Base-by-base conservation (phyloP, 75 land plant species). In the Picea glauca region DNA sequence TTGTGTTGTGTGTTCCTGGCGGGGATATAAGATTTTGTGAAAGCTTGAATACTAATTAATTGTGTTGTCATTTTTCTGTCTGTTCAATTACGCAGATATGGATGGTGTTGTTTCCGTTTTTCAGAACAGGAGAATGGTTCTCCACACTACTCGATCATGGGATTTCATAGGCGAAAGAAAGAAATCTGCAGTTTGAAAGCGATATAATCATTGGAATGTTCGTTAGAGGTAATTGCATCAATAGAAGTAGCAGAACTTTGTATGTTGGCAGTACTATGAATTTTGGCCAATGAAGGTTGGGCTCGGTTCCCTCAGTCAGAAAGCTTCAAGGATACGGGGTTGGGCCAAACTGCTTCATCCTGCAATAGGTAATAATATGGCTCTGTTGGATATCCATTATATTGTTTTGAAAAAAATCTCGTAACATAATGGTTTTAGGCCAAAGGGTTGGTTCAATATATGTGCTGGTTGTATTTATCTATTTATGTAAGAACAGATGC, bases 111-210 rank as follows among this genome's bases (percentile, higher is more conserved):
- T 91, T 23, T 81, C 85, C 2, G 90, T 84, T 12, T 80, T 78
- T 65, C 84, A 87, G 17, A 90, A 87, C 72, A 73, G 58, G n/a
- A 14, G 78, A 12, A 33, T 76, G 8, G 46, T 32, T 40, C 83
- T 86, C 60, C 85, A 87, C 64, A 93, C 93, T 23, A 93, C 96
- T 31, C 72, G 50, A 81, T 91, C 84, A 77, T 93, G 82, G 91
- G 87, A 82, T 83, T 93, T 31, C 11, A 33, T 75, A 13, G 66
- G 61, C 68, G 73, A n/a, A n/a, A 8, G 23, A 21, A 65, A n/a
- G 63, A 40, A 59, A 50, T 73, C 15, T 82, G 84, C 13, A 57
- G 62, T 32, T 81, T 78, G 58, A 68, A 60, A 82, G 77, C 4
- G 86, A 86, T 59, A 77, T 85, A 26, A 85, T 93, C 40, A 72